Evolutionary conservation across 495 filamentous ascomycete species (phyloP), one percentile per base, ranked within the genome.

Genomic region (Chaetomium cochliodes): DNA sequence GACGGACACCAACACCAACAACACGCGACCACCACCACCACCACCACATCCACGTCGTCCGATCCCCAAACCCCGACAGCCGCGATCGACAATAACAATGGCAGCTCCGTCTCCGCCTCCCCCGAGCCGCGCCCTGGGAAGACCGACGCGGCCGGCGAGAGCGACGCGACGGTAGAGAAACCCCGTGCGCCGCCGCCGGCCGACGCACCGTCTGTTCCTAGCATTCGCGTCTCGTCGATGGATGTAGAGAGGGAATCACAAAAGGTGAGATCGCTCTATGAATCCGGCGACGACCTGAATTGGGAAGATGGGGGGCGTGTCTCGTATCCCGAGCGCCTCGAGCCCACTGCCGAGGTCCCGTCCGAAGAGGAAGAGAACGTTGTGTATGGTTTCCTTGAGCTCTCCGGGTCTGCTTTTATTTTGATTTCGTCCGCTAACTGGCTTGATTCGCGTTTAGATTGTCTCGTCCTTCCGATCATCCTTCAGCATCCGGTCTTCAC

Each of bases 261-360:
- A 73, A 91, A 92, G 74, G 92, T 97, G 65, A 87, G 92, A 70
- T 86, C 91, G 67, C 92, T 96, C 90, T 97, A 97, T 79, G 90
- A 92, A 76, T 86, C 86, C 69, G 90, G 87, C 79, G 75, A 85
- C 76, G 69, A 68, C 79, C 71, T 84, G 79, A 70, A 85, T 78
- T 81, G 84, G 83, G 67, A 83, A 79, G 73, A 81, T 82, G 85
- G 85, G 75, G 87, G 70, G 58, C 72, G 66, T 62, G 75, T 72
- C 69, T 79, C 76, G 25, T 72, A 73, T 41, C 70, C 70, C 70
- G 77, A 74, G 65, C 76, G 76, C 51, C 73, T 78, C 60, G 76
- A 75, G 64, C 77, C 79, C 65, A 75, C 77, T 63, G 83, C 84
- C 70, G 77, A 80, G 63, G 76, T 79, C 64, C 78, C 77, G 58